A percentile compares a stretch with the other conserved stretches of the same genome.
Conservation (phyloP, 768 basidiomycete genomes). For the Podaxis sp. region DNA sequence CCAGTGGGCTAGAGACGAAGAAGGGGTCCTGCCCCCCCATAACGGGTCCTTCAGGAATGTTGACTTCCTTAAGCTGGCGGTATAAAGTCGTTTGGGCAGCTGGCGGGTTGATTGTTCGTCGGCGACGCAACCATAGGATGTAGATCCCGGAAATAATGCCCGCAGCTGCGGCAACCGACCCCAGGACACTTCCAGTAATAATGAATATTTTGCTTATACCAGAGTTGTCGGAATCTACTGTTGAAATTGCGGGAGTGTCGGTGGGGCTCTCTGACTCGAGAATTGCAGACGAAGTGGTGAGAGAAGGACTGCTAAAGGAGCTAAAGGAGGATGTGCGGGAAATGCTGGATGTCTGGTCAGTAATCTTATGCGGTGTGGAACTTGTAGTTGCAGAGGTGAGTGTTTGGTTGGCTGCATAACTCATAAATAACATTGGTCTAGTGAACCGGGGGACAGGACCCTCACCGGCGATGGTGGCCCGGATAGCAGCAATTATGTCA, state of each 20-base stretch:
- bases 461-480: not conserved
- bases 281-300: not conserved
- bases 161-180: not conserved
- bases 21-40: not conserved
- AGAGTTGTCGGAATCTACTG: not conserved
- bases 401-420: not conserved
- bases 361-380: not conserved
- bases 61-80: not conserved
- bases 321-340: not conserved
- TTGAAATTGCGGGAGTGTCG: not conserved
- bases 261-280: not conserved
- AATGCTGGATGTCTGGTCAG: not conserved
- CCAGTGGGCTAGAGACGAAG: constrained; percentile 4
- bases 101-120: not conserved
- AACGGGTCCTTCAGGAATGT: not conserved
- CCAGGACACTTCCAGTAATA: constrained; percentile 6
- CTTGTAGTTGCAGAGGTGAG: not conserved
- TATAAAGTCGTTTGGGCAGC: not conserved
- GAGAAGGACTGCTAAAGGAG: not conserved
- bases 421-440: too few relatives aligned
- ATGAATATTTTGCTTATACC: not conserved
- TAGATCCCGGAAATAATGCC: not conserved
- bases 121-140: not conserved
- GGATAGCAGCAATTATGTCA: not conserved
- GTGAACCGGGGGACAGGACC: not conserved